A percentile compares a stretch with the other conserved stretches of the same genome.
phyloP scores from a whole-genome alignment of 805 yeast species.

The Nakazawaea wyomingensis region DNA sequence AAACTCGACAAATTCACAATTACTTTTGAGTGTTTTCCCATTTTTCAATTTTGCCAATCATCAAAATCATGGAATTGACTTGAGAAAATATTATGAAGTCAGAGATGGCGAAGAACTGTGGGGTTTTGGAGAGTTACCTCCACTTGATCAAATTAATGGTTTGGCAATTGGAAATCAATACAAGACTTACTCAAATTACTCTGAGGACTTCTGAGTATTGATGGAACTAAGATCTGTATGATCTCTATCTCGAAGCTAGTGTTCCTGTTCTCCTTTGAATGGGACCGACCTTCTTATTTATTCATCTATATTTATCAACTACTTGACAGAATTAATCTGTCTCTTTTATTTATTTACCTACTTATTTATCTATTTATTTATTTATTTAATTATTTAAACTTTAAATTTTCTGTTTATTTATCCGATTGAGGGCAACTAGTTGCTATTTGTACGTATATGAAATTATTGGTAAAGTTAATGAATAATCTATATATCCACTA shows the following conservation, averaged over 20 bases:
- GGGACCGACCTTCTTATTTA: too few relatives aligned
- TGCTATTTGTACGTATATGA: background rate
- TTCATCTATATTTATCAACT: too few relatives aligned
- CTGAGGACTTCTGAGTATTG: conserved; percentile 6
- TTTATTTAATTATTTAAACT: conserved; percentile 1
- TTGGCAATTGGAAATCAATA: conserved; percentile 16
- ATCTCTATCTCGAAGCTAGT: too few relatives aligned
- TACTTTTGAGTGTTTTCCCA: conserved; percentile 58
- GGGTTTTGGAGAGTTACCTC: conserved; percentile 43
- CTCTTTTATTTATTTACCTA: conserved; percentile 3
- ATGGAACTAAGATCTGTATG: background rate
- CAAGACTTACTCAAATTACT: conserved; percentile 16
- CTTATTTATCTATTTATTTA: conserved; percentile 13
- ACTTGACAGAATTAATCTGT: too few relatives aligned
- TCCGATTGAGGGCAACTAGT: too few relatives aligned
- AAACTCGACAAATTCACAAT: conserved; percentile 69
- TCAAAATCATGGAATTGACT: conserved; percentile 76
- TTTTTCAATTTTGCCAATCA: conserved; percentile 81
- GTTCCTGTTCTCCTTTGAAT: too few relatives aligned
- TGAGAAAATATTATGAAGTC: conserved; percentile 51
- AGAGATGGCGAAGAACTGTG: conserved; percentile 56
- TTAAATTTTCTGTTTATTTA: conserved; percentile 7
- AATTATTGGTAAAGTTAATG: too few relatives aligned
- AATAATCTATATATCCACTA: too few relatives aligned
- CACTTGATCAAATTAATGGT: conserved; percentile 42